phyloP scores from a whole-genome alignment of 2,329 filamentous ascomycete genomes.

The Aspergillus sp. region DNA sequence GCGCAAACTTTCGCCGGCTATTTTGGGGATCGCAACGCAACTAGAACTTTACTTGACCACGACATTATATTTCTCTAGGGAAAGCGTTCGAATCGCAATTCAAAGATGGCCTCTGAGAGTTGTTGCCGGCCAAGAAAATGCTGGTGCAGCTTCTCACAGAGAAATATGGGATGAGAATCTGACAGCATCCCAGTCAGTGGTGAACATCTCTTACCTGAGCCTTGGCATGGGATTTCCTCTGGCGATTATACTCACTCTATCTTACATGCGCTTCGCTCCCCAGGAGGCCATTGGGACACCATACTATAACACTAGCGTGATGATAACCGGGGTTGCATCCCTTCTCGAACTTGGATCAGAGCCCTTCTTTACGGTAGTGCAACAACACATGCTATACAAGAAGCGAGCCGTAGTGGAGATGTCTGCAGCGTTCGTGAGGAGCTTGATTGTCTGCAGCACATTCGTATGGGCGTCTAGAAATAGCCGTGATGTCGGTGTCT shows the following conservation, averaged over 20 bases:
- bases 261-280: constrained; percentile 55
- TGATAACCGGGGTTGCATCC: constrained; percentile 49
- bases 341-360: constrained; percentile 73
- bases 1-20: constrained; percentile 73
- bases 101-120: constrained; percentile 60
- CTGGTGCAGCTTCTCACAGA: constrained; percentile 4
- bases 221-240: constrained; percentile 60
- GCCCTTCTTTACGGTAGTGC: constrained; percentile 80
- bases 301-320: constrained; percentile 52
- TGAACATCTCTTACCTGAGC: constrained; percentile 82
- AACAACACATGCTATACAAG: constrained; percentile 70
- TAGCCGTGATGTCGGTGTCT: constrained; percentile 56
- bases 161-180: constrained; percentile 15
- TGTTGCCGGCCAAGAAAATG: neutral
- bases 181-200: constrained; percentile 57
- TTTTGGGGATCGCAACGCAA: constrained; percentile 79
- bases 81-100: constrained; percentile 82
- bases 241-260: constrained; percentile 54
- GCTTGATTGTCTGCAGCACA: constrained; percentile 61
- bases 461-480: constrained; percentile 55
- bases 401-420: constrained; percentile 76
- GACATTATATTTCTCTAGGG: constrained; percentile 87
- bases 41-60: constrained; percentile 89
- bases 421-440: constrained; percentile 69
- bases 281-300: constrained; percentile 49